These are phyloP conservation scores for Podaxis pistillaris DNA, from an alignment of 768 basidiomycete genomes.

Conservation along the genomic window DNA sequence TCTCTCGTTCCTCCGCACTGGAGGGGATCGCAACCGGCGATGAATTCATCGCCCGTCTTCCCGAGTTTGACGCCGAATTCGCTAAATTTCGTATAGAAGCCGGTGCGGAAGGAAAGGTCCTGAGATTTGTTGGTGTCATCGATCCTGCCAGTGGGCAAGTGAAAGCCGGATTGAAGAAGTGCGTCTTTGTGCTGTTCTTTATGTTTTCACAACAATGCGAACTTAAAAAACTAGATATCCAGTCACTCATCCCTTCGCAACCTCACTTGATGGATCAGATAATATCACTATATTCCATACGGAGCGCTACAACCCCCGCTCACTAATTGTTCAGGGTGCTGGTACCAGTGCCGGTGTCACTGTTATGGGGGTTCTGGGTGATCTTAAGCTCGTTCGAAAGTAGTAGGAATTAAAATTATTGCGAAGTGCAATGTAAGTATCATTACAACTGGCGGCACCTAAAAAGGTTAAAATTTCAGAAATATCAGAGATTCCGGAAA, in stretches of 20 bases:
- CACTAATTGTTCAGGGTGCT: constrained; percentile 92
- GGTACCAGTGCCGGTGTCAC: constrained; percentile 98
- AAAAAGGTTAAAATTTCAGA: too few relatives aligned
- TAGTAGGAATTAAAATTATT: too few relatives aligned
- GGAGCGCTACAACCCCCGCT: constrained; percentile 82
- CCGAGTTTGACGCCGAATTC: constrained; percentile 81
- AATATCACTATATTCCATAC: constrained; percentile 99
- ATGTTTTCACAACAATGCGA: neutral
- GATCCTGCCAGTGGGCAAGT: constrained; percentile 73
- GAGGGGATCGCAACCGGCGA: constrained; percentile 69
- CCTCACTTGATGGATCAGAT: constrained; percentile 92
- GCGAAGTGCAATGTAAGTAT: too few relatives aligned
- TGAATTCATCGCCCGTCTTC: constrained; percentile 78
- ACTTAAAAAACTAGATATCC: constrained; percentile 62
- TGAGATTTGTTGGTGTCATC: constrained; percentile 93
- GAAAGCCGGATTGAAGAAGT: constrained; percentile 90
- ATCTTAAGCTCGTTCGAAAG: constrained; percentile 53
- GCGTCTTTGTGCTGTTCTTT: constrained; percentile 27
- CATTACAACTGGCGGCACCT: too few relatives aligned
- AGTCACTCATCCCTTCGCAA: constrained; percentile 88
- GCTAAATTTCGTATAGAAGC: constrained; percentile 77
- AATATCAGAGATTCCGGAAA: too few relatives aligned
- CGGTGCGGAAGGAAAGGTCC: constrained; percentile 73
- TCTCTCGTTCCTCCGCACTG: constrained; percentile 85
- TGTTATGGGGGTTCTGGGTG: constrained; percentile 95